Conservation (phyloP, 805 yeast genomes). For the Cephaloascus albidus region DNA sequence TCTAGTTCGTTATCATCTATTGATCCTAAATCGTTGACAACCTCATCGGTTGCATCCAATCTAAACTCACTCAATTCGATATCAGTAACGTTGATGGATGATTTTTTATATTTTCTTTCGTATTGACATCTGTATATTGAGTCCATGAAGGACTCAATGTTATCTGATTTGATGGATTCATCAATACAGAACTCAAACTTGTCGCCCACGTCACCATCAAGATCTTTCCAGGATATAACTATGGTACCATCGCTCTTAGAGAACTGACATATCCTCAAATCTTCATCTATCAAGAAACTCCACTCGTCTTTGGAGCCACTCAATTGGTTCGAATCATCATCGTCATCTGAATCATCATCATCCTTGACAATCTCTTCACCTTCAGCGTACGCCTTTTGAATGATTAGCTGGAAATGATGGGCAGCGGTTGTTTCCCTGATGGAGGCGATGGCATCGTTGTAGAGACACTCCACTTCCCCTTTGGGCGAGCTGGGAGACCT, state of each 20-base stretch:
- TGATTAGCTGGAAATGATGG: slow-evolving; percentile 59
- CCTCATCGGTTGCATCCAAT: slow-evolving; percentile 18
- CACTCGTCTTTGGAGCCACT: slow-evolving; percentile 49
- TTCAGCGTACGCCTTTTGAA: slow-evolving; percentile 61
- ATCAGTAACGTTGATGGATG: slow-evolving; percentile 33
- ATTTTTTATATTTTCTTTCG: slow-evolving; percentile 60
- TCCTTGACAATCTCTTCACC: slow-evolving; percentile 45
- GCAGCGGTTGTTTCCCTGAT: slow-evolving; percentile 62
- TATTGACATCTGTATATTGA: slow-evolving; percentile 61
- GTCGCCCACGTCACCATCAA: slow-evolving; percentile 83
- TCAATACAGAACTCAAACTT: slow-evolving; percentile 72
- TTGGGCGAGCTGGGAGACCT: slow-evolving; percentile 77
- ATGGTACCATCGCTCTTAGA: slow-evolving; percentile 43
- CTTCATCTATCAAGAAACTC: slow-evolving; percentile 56
- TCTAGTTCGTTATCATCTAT: not conserved
- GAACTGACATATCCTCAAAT: slow-evolving; percentile 44
- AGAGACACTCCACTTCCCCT: slow-evolving; percentile 76
- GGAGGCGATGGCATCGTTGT: slow-evolving; percentile 68
- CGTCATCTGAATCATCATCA: slow-evolving; percentile 41
- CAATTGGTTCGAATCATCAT: slow-evolving; percentile 20
- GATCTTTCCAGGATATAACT: slow-evolving; percentile 72
- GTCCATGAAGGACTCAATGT: slow-evolving; percentile 54
- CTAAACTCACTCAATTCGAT: slow-evolving; percentile 52
- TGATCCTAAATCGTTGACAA: slow-evolving; percentile 12
- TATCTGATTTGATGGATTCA: slow-evolving; percentile 40